Evolutionary conservation across 805 yeast genomes (phyloP).

Genomic region (Barnettozyma sucrosica): DNA sequence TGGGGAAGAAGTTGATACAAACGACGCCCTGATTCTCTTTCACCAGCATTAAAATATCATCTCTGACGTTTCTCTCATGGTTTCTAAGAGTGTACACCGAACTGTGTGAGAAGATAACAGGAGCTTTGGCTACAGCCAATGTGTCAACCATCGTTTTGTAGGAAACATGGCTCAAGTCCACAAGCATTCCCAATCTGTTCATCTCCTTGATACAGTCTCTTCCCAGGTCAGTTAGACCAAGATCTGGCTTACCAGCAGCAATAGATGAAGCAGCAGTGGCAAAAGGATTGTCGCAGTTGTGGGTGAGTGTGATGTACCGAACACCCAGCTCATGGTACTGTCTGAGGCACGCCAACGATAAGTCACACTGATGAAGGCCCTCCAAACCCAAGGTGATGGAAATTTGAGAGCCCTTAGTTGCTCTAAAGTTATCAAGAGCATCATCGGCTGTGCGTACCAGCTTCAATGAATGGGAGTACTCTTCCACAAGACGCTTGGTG

Average conservation of each 20-base stretch:
- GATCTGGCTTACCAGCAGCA: conserved; percentile 39
- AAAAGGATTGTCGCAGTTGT: conserved; percentile 52
- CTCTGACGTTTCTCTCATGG: conserved; percentile 44
- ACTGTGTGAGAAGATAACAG: conserved; percentile 46
- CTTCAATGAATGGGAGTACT: conserved; percentile 34
- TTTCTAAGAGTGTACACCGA: conserved; percentile 36
- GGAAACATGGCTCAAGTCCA: conserved; percentile 45
- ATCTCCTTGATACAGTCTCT: conserved; percentile 50
- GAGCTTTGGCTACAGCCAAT: conserved; percentile 35
- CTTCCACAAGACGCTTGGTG: conserved; percentile 37
- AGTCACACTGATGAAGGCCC: conserved; percentile 48
- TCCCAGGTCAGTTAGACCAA: conserved; percentile 32
- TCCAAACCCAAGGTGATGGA: conserved; percentile 48
- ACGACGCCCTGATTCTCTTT: conserved; percentile 42
- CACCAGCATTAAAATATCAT: conserved; percentile 37
- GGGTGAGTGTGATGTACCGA: conserved; percentile 48
- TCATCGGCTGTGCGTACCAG: conserved; percentile 38
- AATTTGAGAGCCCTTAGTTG: conserved; percentile 27
- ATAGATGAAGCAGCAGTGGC: conserved; percentile 49
- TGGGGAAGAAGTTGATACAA: conserved; percentile 41
- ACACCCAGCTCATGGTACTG: conserved; percentile 46
- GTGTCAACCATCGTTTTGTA: conserved; percentile 43
- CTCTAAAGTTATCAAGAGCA: conserved; percentile 32
- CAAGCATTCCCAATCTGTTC: conserved; percentile 50
- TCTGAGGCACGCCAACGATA: conserved; percentile 43